phyloP scores from a whole-genome alignment of 2,329 filamentous ascomycete species.

The Colletotrichum caudatum region DNA sequence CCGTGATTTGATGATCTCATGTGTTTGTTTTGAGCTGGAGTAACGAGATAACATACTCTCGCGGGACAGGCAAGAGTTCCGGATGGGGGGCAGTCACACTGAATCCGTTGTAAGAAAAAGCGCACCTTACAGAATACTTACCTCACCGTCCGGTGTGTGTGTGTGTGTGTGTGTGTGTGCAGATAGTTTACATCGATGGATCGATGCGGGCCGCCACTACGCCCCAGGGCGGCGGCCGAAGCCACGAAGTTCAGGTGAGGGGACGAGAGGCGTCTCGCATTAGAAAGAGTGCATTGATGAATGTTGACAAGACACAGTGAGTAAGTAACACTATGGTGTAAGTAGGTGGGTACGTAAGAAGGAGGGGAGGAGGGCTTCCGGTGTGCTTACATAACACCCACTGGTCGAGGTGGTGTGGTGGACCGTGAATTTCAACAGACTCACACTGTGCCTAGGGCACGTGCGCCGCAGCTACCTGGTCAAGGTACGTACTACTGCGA shows the following conservation, averaged over 20 bases:
- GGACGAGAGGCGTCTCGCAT: neutral
- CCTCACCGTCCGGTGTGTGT: neutral
- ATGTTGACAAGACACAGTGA: neutral
- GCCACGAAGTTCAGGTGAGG: constrained; percentile 22
- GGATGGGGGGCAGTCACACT: neutral
- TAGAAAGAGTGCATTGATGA: neutral
- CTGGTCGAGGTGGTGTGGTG: too few species aligned
- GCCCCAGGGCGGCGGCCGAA: constrained; percentile 17
- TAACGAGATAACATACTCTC: neutral
- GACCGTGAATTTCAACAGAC: neutral
- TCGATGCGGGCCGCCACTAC: constrained; percentile 23
- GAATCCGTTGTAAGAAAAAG: neutral
- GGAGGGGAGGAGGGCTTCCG: neutral
- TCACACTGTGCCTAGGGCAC: constrained; percentile 18
- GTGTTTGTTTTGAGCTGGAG: neutral
- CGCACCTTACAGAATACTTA: neutral
- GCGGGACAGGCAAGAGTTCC: neutral
- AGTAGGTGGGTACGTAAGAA: neutral
- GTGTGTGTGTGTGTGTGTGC: too few species aligned
- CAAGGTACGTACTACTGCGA: neutral
- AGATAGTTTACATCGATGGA: constrained; percentile 9
- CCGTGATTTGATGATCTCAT: constrained; percentile 1
- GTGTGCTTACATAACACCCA: constrained; percentile 21
- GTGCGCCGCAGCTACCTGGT: constrained; percentile 14
- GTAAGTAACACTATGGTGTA: too few species aligned